Evolutionary conservation across 768 basidiomycete genomes (phyloP).

Genomic region (Pisolithus albus): DNA sequence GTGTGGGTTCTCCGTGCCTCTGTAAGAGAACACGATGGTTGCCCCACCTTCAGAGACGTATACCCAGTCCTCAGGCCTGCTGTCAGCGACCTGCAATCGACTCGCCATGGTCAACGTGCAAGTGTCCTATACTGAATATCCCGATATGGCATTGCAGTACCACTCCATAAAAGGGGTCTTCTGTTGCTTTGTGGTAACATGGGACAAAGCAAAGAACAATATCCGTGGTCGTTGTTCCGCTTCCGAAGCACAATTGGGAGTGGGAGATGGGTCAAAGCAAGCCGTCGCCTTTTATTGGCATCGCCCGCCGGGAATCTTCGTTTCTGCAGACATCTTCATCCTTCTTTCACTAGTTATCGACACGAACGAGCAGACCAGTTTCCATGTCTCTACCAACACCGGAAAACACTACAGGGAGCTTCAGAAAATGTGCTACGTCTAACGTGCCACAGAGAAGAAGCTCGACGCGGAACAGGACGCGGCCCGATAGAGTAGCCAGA

Average conservation of each 20-base stretch:
- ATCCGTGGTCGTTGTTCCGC: too few relatives aligned
- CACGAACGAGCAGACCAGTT: too few relatives aligned
- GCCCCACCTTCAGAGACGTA: constrained; percentile 94
- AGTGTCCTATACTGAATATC: not conserved
- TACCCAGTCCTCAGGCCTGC: constrained; percentile 53
- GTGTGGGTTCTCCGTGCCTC: constrained; percentile 42
- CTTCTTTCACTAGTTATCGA: too few relatives aligned
- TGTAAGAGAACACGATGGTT: constrained; percentile 81
- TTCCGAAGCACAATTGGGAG: too few relatives aligned
- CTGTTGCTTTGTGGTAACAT: too few relatives aligned
- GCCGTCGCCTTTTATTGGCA: too few relatives aligned
- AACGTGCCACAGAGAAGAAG: not conserved
- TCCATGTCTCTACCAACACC: not conserved
- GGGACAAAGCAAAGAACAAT: too few relatives aligned
- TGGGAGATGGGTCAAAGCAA: too few relatives aligned
- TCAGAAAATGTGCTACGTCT: not conserved
- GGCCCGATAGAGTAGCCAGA: not conserved
- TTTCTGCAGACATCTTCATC: too few relatives aligned
- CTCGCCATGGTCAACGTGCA: constrained; percentile 6
- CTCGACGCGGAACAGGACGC: not conserved
- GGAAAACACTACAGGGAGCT: not conserved
- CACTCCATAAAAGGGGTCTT: too few relatives aligned
- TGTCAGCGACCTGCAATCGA: constrained; percentile 17
- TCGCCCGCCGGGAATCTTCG: too few relatives aligned
- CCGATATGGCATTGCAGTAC: too few relatives aligned